phyloP scores from a whole-genome alignment of 176 grass and related monocot species.

The Olyra latifolia region DNA sequence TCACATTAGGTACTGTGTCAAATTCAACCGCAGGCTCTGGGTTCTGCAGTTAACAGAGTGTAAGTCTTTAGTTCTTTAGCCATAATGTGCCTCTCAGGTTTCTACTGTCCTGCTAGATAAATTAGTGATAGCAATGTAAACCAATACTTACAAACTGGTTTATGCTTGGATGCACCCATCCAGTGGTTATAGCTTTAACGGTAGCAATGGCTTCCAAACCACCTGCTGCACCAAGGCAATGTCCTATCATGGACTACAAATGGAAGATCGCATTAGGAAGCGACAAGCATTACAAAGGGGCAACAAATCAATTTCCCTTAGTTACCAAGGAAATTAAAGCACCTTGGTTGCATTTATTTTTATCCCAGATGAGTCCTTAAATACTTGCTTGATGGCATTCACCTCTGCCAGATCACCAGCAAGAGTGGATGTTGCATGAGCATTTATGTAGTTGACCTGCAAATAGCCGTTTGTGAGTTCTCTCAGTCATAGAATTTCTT shows the following conservation, averaged over 20 bases:
- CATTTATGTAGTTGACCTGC: slow-evolving; percentile 98
- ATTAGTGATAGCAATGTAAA: background rate
- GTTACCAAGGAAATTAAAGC: background rate
- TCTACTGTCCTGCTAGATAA: background rate
- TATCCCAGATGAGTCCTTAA: slow-evolving; percentile 72
- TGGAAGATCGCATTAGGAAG: slow-evolving; percentile 22
- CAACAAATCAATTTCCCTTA: slow-evolving; percentile 23
- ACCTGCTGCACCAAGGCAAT: slow-evolving; percentile 96
- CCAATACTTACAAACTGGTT: slow-evolving; percentile 93
- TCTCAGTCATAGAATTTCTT: slow-evolving; percentile 5
- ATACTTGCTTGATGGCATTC: slow-evolving; percentile 95
- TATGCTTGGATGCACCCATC: slow-evolving; percentile 97
- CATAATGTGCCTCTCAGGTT: background rate
- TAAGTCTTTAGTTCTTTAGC: slow-evolving; percentile 11
- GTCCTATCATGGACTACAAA: slow-evolving; percentile 98
- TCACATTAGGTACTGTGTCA: slow-evolving; percentile 87
- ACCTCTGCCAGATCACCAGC: slow-evolving; percentile 94
- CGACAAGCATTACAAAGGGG: too few species aligned
- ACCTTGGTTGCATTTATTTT: slow-evolving; percentile 99
- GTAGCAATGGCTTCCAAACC: slow-evolving; percentile 96
- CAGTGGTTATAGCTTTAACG: slow-evolving; percentile 91
- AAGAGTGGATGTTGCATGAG: slow-evolving; percentile 95
- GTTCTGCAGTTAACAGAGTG: slow-evolving; percentile 50
- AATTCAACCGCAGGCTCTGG: slow-evolving; percentile 83
- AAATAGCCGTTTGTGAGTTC: slow-evolving; percentile 29